These are phyloP conservation scores for Dysphania ambrosioides DNA, from an alignment of 148 eudicot species.

Conservation along the genomic window DNA sequence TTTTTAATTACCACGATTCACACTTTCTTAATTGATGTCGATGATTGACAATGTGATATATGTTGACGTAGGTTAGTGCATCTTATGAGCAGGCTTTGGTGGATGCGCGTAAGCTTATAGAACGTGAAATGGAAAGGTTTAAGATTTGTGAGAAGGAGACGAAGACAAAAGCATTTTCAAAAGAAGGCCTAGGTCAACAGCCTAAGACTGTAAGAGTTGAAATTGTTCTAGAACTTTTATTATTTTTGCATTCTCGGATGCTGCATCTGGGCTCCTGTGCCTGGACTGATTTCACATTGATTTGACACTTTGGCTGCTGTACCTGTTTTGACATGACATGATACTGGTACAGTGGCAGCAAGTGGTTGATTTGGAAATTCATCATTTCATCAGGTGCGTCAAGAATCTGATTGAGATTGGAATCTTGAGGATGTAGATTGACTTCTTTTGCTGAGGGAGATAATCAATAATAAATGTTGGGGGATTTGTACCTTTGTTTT, in stretches of 20 bases:
- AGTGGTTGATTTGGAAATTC: neutral
- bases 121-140: slow-evolving; percentile 98
- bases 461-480: neutral
- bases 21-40: slow-evolving; percentile 13
- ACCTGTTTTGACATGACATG: neutral
- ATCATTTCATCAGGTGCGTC: neutral
- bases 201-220: slow-evolving; percentile 82
- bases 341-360: neutral
- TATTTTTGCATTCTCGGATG: too few species aligned
- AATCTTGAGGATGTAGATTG: neutral
- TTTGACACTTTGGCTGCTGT: neutral
- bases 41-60: slow-evolving; percentile 48
- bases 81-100: slow-evolving; percentile 99
- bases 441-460: neutral
- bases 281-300: neutral
- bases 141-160: slow-evolving; percentile 99
- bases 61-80: slow-evolving; percentile 99
- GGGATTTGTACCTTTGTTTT: neutral
- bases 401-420: neutral
- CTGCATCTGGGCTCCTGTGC: neutral
- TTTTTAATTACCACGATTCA: neutral
- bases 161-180: slow-evolving; percentile 98
- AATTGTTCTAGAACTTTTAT: slow-evolving; percentile 4
- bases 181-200: slow-evolving; percentile 97
- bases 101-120: slow-evolving; percentile 94